A percentile compares a stretch with the other conserved stretches of the same genome.
phyloP scores from a whole-genome alignment of 75 land plant genomes.

The Cunninghamia lanceolata region DNA sequence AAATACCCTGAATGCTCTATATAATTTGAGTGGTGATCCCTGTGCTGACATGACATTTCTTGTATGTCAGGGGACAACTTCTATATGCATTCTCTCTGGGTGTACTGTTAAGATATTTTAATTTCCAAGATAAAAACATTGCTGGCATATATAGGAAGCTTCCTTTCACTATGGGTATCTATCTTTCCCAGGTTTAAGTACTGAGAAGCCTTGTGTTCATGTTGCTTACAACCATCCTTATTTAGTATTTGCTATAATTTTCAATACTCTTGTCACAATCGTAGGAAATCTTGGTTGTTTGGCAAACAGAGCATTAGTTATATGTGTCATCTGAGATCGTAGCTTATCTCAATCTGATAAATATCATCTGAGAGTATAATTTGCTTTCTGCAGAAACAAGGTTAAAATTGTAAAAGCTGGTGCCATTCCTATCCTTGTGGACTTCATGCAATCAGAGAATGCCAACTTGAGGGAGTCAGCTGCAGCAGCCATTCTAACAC shows the following conservation, averaged over 20 bases:
- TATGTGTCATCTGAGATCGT: background rate
- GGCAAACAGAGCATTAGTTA: background rate
- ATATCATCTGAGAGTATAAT: background rate
- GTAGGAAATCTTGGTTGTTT: background rate
- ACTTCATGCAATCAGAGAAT: slow-evolving; percentile 43
- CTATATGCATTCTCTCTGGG: background rate
- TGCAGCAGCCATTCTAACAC: slow-evolving; percentile 62
- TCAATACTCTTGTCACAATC: background rate
- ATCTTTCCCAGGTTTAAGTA: background rate
- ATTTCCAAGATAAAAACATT: background rate
- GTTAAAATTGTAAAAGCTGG: slow-evolving; percentile 55
- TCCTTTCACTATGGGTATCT: background rate
- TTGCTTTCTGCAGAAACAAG: slow-evolving; percentile 47
- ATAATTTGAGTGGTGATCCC: background rate
- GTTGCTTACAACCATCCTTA: background rate
- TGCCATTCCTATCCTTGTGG: slow-evolving; percentile 55
- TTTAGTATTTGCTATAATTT: background rate
- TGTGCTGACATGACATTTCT: background rate
- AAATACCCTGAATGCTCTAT: background rate
- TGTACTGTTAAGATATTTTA: background rate
- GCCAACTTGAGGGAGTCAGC: slow-evolving; percentile 53
- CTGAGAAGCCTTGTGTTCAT: background rate
- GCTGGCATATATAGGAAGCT: background rate
- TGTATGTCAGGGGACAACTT: background rate
- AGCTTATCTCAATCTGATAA: background rate